phyloP scores from a whole-genome alignment of 257 asterid species.

The Solanum lycopersicoides region DNA sequence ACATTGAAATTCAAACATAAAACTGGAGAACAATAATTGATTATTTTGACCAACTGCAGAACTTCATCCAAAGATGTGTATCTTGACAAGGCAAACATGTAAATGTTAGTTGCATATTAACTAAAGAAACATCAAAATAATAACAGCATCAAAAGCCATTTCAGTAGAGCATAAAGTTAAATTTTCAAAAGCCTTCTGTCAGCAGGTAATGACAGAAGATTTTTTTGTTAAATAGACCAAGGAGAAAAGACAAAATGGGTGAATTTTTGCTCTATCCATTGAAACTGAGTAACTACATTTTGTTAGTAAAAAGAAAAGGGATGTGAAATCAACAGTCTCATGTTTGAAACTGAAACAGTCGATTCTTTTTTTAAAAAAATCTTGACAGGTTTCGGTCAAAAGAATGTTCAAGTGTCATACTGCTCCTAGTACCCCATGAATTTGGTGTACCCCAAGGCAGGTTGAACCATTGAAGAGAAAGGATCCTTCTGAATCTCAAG shows the following conservation, averaged over 20 bases:
- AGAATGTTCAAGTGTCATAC: neutral
- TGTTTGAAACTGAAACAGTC: neutral
- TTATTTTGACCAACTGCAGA: neutral
- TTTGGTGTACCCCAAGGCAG: neutral
- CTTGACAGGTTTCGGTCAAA: neutral
- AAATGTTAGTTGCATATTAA: neutral
- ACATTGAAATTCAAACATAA: neutral
- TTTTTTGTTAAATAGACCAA: neutral
- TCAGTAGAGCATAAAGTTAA: neutral
- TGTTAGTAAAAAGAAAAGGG: neutral
- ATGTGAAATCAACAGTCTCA: neutral
- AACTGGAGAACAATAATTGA: neutral
- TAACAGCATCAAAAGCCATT: neutral
- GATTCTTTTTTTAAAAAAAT: neutral
- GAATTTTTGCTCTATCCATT: neutral
- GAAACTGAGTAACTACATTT: neutral
- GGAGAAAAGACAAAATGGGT: neutral
- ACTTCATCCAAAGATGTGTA: neutral
- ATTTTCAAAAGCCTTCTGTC: neutral
- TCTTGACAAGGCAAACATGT: neutral
- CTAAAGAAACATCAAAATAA: neutral
- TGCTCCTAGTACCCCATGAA: neutral
- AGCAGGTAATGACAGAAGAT: neutral
- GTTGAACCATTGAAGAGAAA: neutral
- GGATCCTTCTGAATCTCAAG: neutral